Evolutionary conservation across 257 asterid genomes (phyloP).

Genomic region (Solanum microdontum): DNA sequence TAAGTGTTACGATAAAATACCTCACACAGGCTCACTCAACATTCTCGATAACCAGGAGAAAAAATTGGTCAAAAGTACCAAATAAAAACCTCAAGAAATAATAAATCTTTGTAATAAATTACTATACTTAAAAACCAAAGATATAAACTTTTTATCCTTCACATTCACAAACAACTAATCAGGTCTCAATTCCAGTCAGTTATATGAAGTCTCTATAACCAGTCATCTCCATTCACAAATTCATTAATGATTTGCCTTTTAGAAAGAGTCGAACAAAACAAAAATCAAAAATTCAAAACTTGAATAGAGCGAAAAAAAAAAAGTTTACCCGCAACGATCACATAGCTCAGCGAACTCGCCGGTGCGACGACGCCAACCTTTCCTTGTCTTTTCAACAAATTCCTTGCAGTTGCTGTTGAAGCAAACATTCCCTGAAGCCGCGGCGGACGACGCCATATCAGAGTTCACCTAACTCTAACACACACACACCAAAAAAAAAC

Average conservation of each 20-base stretch:
- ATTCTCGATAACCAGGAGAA: neutral
- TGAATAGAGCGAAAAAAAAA: neutral
- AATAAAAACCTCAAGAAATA: neutral
- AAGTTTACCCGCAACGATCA: slow-evolving; percentile 84
- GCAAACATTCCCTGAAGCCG: slow-evolving; percentile 29
- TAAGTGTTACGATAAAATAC: neutral
- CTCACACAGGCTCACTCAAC: neutral
- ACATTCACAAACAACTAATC: neutral
- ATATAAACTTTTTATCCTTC: neutral
- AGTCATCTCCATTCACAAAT: neutral
- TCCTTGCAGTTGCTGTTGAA: slow-evolving; percentile 74
- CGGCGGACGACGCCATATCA: slow-evolving; percentile 13
- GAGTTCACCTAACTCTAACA: neutral
- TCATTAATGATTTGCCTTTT: neutral
- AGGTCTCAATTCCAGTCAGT: neutral
- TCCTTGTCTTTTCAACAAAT: slow-evolving; percentile 35
- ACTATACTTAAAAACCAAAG: neutral
- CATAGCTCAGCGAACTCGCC: slow-evolving; percentile 93
- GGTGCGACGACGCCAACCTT: slow-evolving; percentile 96
- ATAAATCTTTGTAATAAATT: neutral
- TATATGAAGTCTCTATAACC: neutral
- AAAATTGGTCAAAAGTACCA: neutral
- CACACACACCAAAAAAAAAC: neutral
- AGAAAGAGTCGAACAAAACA: neutral
- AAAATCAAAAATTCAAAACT: neutral